Evolutionary conservation across 2,329 filamentous ascomycete species (phyloP).

Genomic region (Talaromyces sp.): DNA sequence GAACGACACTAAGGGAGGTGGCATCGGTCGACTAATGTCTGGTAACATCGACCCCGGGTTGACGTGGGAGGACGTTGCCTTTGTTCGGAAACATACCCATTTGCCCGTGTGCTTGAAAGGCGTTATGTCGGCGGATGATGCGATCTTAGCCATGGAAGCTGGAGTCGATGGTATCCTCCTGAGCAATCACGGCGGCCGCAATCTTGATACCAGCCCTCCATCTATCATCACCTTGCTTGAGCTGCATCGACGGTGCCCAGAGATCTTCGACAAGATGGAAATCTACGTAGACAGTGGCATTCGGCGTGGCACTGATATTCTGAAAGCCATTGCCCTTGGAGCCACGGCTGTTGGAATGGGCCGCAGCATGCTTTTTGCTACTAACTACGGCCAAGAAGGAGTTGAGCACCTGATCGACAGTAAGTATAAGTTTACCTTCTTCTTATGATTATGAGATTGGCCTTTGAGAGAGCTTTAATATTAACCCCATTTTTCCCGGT

Average conservation of each 20-base stretch:
- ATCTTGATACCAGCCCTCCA: slow-evolving; percentile 48
- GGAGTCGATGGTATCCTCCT: slow-evolving; percentile 52
- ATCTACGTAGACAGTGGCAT: slow-evolving; percentile 53
- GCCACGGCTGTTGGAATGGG: slow-evolving; percentile 53
- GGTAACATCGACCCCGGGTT: slow-evolving; percentile 50
- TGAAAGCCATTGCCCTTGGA: slow-evolving; percentile 51
- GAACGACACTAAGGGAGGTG: slow-evolving; percentile 51
- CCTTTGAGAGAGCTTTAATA: neutral
- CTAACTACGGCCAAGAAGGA: slow-evolving; percentile 52
- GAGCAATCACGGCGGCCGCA: slow-evolving; percentile 56
- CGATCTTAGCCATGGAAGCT: slow-evolving; percentile 44
- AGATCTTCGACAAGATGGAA: slow-evolving; percentile 47
- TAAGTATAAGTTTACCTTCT: slow-evolving; percentile 23
- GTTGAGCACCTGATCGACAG: slow-evolving; percentile 52
- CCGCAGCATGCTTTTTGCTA: slow-evolving; percentile 48
- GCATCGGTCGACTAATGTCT: slow-evolving; percentile 49
- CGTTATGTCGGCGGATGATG: slow-evolving; percentile 53
- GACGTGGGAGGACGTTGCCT: slow-evolving; percentile 50
- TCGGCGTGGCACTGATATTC: slow-evolving; percentile 49
- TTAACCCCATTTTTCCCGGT: neutral
- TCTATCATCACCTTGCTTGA: slow-evolving; percentile 50
- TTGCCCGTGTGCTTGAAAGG: slow-evolving; percentile 55
- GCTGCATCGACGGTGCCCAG: slow-evolving; percentile 46
- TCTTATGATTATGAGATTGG: neutral
- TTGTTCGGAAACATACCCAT: slow-evolving; percentile 45